These are phyloP conservation scores for Juglanconis sp. DNA, from an alignment of 2,329 filamentous ascomycete species.

Conservation along the genomic window DNA sequence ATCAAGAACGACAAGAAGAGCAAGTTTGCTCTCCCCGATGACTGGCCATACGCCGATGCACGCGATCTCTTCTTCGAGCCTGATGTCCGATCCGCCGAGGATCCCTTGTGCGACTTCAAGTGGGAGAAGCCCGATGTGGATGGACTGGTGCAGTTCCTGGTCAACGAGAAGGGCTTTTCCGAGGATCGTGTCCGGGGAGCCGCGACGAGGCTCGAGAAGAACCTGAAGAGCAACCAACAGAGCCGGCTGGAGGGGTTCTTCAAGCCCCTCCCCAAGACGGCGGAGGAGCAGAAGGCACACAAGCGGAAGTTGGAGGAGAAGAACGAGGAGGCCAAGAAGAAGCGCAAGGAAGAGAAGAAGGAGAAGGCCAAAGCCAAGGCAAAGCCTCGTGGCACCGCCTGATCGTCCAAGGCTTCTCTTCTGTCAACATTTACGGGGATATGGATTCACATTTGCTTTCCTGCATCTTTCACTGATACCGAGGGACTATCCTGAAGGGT, in stretches of 20 bases:
- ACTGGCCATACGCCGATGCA: slow-evolving; percentile 93
- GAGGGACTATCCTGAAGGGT: slow-evolving; percentile 3
- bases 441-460: not conserved
- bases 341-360: slow-evolving; percentile 89
- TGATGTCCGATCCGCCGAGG: slow-evolving; percentile 78
- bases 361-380: slow-evolving; percentile 89
- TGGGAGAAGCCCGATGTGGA: slow-evolving; percentile 94
- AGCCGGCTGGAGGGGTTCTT: slow-evolving; percentile 94
- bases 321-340: slow-evolving; percentile 90
- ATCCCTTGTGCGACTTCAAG: slow-evolving; percentile 91
- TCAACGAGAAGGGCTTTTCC: slow-evolving; percentile 92
- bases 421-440: not conserved
- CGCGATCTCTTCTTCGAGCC: slow-evolving; percentile 89
- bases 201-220: slow-evolving; percentile 79
- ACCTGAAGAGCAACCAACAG: slow-evolving; percentile 86
- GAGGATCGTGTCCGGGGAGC: slow-evolving; percentile 86
- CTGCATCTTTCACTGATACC: slow-evolving; percentile 4
- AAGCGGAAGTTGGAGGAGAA: slow-evolving; percentile 96
- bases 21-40: slow-evolving; percentile 85
- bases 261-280: slow-evolving; percentile 85
- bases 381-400: slow-evolving; percentile 69
- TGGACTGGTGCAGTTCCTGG: slow-evolving; percentile 83
- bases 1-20: slow-evolving; percentile 73
- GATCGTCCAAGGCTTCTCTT: slow-evolving; percentile 3
- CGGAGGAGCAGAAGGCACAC: slow-evolving; percentile 75